Conservation (phyloP, 2,329 filamentous ascomycete species). For the Colletotrichum theobromicola region DNA sequence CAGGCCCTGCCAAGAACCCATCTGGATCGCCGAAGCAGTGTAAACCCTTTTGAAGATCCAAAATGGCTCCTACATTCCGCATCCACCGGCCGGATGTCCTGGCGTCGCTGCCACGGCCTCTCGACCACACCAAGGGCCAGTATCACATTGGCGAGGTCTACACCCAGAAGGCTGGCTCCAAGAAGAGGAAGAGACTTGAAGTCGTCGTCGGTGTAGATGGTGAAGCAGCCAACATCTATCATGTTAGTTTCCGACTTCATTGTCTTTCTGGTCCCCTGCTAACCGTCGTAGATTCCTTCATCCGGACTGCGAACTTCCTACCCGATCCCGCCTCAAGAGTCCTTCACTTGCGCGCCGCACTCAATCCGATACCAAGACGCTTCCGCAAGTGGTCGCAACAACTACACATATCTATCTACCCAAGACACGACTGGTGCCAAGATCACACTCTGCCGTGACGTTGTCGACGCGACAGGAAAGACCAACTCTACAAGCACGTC, state of each 20-base stretch:
- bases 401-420: conserved; percentile 68
- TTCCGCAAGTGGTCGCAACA: conserved; percentile 51
- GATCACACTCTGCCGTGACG: conserved; percentile 65
- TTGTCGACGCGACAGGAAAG: conserved; percentile 54
- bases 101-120: conserved; percentile 62
- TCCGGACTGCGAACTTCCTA: conserved; percentile 70
- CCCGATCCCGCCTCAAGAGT: conserved; percentile 68
- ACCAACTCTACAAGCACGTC: conserved; percentile 56
- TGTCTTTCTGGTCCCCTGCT: conserved; percentile 11
- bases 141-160: conserved; percentile 67
- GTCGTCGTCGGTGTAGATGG: conserved; percentile 69
- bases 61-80: conserved; percentile 64
- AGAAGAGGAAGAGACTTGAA: conserved; percentile 68
- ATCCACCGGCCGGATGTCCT: conserved; percentile 70
- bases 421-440: conserved; percentile 51
- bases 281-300: conserved; percentile 57
- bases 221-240: conserved; percentile 69
- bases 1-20: background rate
- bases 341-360: conserved; percentile 66
- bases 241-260: conserved; percentile 49
- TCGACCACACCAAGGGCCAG: conserved; percentile 50
- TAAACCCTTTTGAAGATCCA: conserved; percentile 3
- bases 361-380: conserved; percentile 60
- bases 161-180: conserved; percentile 61
- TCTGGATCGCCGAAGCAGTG: background rate